Evolutionary conservation across 768 basidiomycete genomes (phyloP).

Genomic region (Kwoniella mangroviensis): DNA sequence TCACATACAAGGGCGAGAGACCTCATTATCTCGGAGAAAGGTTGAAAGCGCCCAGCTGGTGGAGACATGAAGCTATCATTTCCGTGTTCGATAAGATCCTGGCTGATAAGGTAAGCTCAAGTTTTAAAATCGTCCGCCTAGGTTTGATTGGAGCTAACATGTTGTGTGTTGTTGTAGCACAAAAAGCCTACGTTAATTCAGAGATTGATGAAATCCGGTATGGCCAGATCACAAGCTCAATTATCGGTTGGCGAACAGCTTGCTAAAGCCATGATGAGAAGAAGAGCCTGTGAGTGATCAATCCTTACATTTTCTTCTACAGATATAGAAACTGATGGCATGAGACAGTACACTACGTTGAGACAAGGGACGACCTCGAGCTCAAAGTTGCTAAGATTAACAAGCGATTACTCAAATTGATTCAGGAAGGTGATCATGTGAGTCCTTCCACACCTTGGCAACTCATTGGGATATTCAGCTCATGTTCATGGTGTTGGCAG

Average conservation of each 20-base stretch:
- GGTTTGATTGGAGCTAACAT: background rate
- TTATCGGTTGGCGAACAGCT: constrained; percentile 80
- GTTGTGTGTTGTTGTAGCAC: constrained; percentile 61
- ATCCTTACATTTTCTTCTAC: no score
- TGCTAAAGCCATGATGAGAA: constrained; percentile 85
- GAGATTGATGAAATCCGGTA: constrained; percentile 77
- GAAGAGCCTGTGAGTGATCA: constrained; percentile 65
- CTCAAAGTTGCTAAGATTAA: constrained; percentile 64
- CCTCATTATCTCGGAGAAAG: constrained; percentile 82
- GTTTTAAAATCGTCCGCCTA: background rate
- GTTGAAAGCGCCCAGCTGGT: constrained; percentile 90
- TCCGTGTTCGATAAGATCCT: constrained; percentile 87
- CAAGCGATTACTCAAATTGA: constrained; percentile 39
- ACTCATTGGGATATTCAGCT: background rate
- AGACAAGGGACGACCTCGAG: constrained; percentile 90
- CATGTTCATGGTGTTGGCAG: background rate
- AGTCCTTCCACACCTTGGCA: background rate
- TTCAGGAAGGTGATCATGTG: constrained; percentile 50
- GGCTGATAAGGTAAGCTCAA: constrained; percentile 70
- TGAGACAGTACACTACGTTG: constrained; percentile 76
- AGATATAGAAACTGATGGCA: background rate
- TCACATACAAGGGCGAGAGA: constrained; percentile 78
- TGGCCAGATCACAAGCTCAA: constrained; percentile 71
- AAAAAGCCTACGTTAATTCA: constrained; percentile 88
- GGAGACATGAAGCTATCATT: constrained; percentile 88